These are phyloP conservation scores for Verticillium nonalfalfae DNA, from an alignment of 2,329 filamentous ascomycete species.

Conservation along the genomic window DNA sequence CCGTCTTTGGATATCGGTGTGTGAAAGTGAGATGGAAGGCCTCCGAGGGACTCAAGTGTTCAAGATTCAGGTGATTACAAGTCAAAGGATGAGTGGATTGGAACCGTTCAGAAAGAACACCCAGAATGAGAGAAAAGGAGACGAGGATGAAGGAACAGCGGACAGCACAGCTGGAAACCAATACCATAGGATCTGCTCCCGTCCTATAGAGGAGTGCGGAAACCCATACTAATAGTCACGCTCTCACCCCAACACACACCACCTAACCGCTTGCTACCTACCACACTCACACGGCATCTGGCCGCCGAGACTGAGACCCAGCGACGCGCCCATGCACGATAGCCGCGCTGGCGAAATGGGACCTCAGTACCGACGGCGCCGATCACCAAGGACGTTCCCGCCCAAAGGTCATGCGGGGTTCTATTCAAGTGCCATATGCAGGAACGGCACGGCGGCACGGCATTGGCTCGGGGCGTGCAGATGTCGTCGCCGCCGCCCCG, in stretches of 20 bases:
- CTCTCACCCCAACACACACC: not conserved
- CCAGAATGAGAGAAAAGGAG: not conserved
- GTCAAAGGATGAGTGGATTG: not conserved
- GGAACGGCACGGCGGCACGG: not conserved
- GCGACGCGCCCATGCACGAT: slow-evolving; percentile 17
- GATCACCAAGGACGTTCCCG: not conserved
- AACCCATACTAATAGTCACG: not conserved
- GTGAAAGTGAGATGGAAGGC: no score
- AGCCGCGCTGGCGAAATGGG: slow-evolving; percentile 11
- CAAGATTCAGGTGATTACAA: not conserved
- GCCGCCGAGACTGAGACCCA: not conserved
- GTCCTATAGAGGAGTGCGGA: not conserved
- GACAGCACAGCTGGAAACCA: not conserved
- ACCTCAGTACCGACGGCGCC: not conserved
- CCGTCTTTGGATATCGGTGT: not conserved
- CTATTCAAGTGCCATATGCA: not conserved
- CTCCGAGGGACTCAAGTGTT: not conserved
- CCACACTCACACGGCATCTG: not conserved
- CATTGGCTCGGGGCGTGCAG: not conserved
- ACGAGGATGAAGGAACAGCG: not conserved
- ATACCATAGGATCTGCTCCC: not conserved
- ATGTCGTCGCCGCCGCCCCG: not conserved
- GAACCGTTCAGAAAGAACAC: no score
- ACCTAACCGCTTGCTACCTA: not conserved
- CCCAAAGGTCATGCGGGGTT: not conserved